Evolutionary conservation across 75 land plant species (phyloP).

Genomic region (Gnetum montanum): DNA sequence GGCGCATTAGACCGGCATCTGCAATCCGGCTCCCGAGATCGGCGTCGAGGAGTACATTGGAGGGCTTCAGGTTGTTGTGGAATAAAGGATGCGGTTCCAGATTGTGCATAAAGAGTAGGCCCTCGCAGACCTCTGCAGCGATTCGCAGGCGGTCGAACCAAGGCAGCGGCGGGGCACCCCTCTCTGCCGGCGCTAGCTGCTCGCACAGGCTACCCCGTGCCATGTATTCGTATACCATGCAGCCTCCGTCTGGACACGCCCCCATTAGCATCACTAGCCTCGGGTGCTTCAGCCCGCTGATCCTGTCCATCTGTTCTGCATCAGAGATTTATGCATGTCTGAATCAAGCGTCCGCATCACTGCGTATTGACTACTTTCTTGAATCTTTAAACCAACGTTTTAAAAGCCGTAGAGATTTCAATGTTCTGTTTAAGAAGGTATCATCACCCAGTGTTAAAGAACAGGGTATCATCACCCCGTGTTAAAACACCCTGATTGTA

Average conservation of each 20-base stretch:
- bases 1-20: constrained; percentile 17
- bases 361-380: too few relatives aligned
- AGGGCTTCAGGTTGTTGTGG: constrained; percentile 18
- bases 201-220: constrained; percentile 26
- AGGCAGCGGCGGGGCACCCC: constrained; percentile 11
- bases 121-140: constrained; percentile 2
- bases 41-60: constrained; percentile 20
- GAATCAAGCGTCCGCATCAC: too few relatives aligned
- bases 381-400: too few relatives aligned
- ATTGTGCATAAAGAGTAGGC: constrained; percentile 10
- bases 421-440: too few relatives aligned
- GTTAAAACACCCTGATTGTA: too few relatives aligned
- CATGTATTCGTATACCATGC: constrained; percentile 28
- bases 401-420: too few relatives aligned
- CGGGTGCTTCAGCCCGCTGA: constrained; percentile 10
- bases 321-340: too few relatives aligned
- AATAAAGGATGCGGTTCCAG: constrained; percentile 8
- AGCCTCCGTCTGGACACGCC: constrained; percentile 10
- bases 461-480: too few relatives aligned
- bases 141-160: constrained; percentile 8
- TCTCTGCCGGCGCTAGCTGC: constrained; percentile 4
- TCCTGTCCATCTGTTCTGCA: constrained; percentile 11
- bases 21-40: constrained; percentile 14
- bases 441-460: too few relatives aligned
- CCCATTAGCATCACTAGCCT: constrained; percentile 14